A percentile compares a stretch with the other conserved stretches of the same genome.
Conservation (phyloP, 768 basidiomycete genomes). For the Tricholoma sp. region DNA sequence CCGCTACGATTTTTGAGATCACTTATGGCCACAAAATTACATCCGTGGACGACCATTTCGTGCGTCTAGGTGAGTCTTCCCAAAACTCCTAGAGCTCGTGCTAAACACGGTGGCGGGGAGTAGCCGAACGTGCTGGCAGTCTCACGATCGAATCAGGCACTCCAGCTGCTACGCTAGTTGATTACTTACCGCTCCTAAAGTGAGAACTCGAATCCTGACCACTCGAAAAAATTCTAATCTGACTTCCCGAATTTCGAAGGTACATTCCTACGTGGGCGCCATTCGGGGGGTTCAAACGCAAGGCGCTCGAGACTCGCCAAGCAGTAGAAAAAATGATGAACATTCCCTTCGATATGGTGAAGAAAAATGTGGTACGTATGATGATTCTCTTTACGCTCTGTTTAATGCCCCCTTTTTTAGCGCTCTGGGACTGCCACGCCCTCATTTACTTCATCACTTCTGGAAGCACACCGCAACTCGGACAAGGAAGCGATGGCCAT, state of each 20-base stretch:
- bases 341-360: conserved; percentile 46
- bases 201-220: conserved; percentile 9
- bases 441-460: conserved; percentile 41
- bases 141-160: conserved; percentile 42
- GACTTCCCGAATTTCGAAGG: conserved; percentile 21
- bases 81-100: neutral
- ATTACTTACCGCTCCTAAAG: conserved; percentile 45
- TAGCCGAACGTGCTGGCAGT: conserved; percentile 42
- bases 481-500: conserved; percentile 26
- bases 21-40: conserved; percentile 42
- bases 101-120: neutral
- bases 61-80: conserved; percentile 33
- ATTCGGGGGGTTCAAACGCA: conserved; percentile 41
- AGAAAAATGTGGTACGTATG: conserved; percentile 38
- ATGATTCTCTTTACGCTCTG: neutral
- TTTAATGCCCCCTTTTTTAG: conserved; percentile 21
- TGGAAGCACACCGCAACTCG: conserved; percentile 33
- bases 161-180: conserved; percentile 42
- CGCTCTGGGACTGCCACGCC: conserved; percentile 36
- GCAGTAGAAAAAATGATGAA: conserved; percentile 46
- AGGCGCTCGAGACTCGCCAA: conserved; percentile 34
- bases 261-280: conserved; percentile 49
- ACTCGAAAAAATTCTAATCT: neutral
- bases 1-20: conserved; percentile 43
- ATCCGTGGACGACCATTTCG: conserved; percentile 39